Evolutionary conservation across 2,329 filamentous ascomycete species (phyloP), one percentile per base, ranked within the genome.

Genomic region (Lasiodiplodia sp.): DNA sequence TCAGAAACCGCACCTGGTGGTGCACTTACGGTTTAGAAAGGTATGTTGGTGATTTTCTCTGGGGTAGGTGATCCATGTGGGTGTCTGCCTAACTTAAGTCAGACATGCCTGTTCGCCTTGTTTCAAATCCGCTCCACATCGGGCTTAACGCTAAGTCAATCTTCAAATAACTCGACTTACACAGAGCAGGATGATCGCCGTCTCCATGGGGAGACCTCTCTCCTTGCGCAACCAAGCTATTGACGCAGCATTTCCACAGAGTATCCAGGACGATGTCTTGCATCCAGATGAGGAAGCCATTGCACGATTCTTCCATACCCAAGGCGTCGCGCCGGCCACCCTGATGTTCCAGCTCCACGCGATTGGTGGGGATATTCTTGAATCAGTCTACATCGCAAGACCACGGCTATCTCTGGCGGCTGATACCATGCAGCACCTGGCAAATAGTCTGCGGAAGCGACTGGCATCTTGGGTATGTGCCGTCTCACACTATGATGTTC

Each of bases 331-430:
- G 21, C 34, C 56, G 38, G 56, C 37, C 12, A 60, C 56, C 8
- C 37, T 47, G 12, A 60, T 47, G 56, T 60, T 60, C 21, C 56
- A 60, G 21, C 37, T 60, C 11, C 28, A 28, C 16, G 34, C 56
- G 8, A 47, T 60, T 23, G 56, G 56, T 28, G 56, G 56, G 23
- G 55, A 57, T 34, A 57, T 57, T 40, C 55, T 57, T 40, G 55
- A 57, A 60, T 28, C 34, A 28, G 37, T 47, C 56, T 60, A 60
- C 56, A 47, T 60, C 7, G 56, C 56, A 28, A 34, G 56, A 60
- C 37, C 56, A 21, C 56, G 37, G 18, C 16, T 28, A 28, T 60
- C 56, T 16, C 47, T 47, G 37, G n/a, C 31, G 21, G 44, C 40
- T 37, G 44, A 52, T 21, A 34, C 60, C 21, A 52, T 64, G 58